Evolutionary conservation across 768 basidiomycete species (phyloP).

Genomic region (Auricularia sp.): DNA sequence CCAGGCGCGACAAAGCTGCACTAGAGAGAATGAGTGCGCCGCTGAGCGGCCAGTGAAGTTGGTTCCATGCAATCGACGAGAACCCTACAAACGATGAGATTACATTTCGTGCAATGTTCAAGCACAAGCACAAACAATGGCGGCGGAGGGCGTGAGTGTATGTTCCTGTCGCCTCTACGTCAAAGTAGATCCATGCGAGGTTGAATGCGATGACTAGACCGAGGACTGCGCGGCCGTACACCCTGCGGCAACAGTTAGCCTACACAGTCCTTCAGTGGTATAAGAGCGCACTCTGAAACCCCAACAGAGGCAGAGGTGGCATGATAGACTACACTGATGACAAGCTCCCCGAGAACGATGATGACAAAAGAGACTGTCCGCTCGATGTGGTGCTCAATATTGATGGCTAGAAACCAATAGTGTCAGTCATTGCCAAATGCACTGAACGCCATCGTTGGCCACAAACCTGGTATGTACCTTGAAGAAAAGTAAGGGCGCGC

Average conservation of each 20-base stretch:
- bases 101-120: too few relatives aligned
- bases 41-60: slow-evolving; percentile 19
- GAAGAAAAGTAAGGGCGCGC: background rate
- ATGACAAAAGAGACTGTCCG: slow-evolving; percentile 24
- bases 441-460: background rate
- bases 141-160: slow-evolving; percentile 9
- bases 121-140: background rate
- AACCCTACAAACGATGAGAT: background rate
- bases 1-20: slow-evolving; percentile 15
- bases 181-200: slow-evolving; percentile 9
- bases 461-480: background rate
- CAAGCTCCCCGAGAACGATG: slow-evolving; percentile 18
- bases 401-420: slow-evolving; percentile 15
- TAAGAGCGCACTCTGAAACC: background rate
- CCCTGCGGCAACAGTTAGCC: background rate
- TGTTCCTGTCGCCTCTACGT: background rate
- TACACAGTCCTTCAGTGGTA: background rate
- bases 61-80: slow-evolving; percentile 8
- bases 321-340: slow-evolving; percentile 10
- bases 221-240: slow-evolving; percentile 7
- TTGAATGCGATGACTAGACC: slow-evolving; percentile 9
- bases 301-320: background rate
- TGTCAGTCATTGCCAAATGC: background rate
- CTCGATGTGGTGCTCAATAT: slow-evolving; percentile 27
- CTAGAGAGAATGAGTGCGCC: slow-evolving; percentile 18